A percentile compares a stretch with the other conserved stretches of the same genome.
phyloP scores from a whole-genome alignment of 2,329 filamentous ascomycete species.

The Sclerotinia trifoliorum region DNA sequence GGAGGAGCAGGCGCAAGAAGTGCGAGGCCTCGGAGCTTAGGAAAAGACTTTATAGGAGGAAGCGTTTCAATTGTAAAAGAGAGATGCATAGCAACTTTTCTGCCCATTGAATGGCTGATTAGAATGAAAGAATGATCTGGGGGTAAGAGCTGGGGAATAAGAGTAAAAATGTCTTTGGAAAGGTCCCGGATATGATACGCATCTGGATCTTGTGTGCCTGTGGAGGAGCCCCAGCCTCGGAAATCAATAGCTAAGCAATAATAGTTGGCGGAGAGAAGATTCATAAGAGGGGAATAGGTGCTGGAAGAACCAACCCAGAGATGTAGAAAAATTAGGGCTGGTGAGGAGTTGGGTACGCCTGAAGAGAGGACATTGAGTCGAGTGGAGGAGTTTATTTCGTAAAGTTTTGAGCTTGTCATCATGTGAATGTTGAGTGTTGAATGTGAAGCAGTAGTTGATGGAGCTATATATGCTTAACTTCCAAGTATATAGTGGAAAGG shows the following conservation, averaged over 20 bases:
- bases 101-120: conserved; percentile 45
- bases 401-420: conserved; percentile 6
- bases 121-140: conserved; percentile 36
- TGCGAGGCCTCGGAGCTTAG: conserved; percentile 31
- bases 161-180: conserved; percentile 30
- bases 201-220: conserved; percentile 33
- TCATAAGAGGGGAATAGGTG: conserved; percentile 36
- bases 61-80: background rate
- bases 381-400: conserved; percentile 12
- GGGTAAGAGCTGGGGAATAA: conserved; percentile 29
- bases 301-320: conserved; percentile 43
- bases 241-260: conserved; percentile 41
- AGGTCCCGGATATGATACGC: conserved; percentile 39
- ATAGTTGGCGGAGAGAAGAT: conserved; percentile 21
- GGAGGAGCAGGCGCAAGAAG: conserved; percentile 39
- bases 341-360: conserved; percentile 8
- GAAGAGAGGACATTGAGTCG: conserved; percentile 20
- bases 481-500: background rate
- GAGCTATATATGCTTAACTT: background rate
- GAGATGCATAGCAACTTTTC: conserved; percentile 38
- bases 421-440: background rate
- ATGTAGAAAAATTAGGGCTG: conserved; percentile 40
- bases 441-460: background rate
- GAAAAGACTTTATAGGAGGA: background rate
- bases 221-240: conserved; percentile 43